A percentile compares a stretch with the other conserved stretches of the same genome.
Conservation (phyloP, 2,329 filamentous ascomycete species). For the Ceratocystis ficicola region DNA sequence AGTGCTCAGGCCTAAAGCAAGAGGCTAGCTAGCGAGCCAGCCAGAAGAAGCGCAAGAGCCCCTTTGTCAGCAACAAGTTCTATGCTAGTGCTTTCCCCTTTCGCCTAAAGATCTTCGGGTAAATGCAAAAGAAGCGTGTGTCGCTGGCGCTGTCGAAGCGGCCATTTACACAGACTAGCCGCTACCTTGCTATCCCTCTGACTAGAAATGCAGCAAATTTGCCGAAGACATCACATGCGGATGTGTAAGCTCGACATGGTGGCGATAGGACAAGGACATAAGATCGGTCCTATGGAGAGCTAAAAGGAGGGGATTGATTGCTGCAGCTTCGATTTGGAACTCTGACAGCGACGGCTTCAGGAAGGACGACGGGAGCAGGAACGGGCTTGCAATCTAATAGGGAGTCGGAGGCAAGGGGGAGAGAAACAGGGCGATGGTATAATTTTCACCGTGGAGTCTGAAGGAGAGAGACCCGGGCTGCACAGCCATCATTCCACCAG, state of each 20-base stretch:
- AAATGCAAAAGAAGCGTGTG: constrained; percentile 9
- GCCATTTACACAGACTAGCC: not conserved
- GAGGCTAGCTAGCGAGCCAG: not conserved
- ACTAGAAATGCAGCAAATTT: not conserved
- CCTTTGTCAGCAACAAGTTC: not conserved
- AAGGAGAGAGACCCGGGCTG: not conserved
- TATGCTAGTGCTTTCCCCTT: not conserved
- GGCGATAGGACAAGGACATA: not conserved
- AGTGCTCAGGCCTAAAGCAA: not conserved
- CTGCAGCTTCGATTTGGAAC: not conserved
- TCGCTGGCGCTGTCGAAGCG: not conserved
- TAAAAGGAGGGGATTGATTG: not conserved
- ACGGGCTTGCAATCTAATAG: not conserved
- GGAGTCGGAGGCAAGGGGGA: not conserved
- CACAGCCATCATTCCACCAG: not conserved
- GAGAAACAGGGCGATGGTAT: not conserved
- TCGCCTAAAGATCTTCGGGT: constrained; percentile 6
- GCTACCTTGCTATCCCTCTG: not conserved
- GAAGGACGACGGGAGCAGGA: not conserved
- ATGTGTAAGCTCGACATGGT: not conserved
- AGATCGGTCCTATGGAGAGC: constrained; percentile 24
- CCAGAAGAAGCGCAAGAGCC: not conserved
- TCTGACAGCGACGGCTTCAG: not conserved
- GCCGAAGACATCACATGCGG: not conserved
- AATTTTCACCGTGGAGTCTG: not conserved